Percentiles rank a stretch among this genome's conserved stretches.
These are phyloP conservation scores for Tuctoria greenei DNA, from an alignment of 176 grass and related monocot species.

Conservation along the genomic window DNA sequence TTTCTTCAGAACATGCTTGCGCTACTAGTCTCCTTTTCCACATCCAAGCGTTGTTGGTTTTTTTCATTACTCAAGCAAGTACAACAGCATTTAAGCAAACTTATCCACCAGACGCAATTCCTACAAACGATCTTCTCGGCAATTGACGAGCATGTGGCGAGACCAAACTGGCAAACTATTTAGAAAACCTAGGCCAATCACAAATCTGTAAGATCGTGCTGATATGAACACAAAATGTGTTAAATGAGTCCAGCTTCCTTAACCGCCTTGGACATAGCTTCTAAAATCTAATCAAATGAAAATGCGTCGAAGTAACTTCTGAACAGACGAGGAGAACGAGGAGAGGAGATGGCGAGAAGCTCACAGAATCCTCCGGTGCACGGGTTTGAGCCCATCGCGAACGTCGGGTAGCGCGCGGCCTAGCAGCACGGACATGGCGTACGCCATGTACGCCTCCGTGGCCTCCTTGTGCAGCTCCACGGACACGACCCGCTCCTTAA, in stretches of 20 bases:
- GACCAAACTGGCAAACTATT: background rate
- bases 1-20: background rate
- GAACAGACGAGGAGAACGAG: constrained; percentile 3
- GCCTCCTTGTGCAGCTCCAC: no score
- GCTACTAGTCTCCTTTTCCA: background rate
- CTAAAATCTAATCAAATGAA: background rate
- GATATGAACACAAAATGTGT: background rate
- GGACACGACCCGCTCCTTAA: constrained; percentile 66
- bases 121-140: background rate
- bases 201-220: background rate
- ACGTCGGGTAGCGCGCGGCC: constrained; percentile 89
- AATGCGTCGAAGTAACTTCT: background rate
- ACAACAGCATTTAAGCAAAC: background rate
- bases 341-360: constrained; percentile 24
- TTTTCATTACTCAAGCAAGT: background rate
- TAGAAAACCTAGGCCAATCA: background rate
- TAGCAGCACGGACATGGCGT: constrained; percentile 49
- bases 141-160: background rate
- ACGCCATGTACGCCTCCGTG: no score
- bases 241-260: background rate
- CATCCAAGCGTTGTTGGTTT: background rate
- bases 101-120: background rate
- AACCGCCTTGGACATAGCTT: background rate
- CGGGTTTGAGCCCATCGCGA: constrained; percentile 91
- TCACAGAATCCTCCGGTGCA: constrained; percentile 95